Conservation (phyloP, 139 green algal genomes). For the Marvania coccoides region DNA sequence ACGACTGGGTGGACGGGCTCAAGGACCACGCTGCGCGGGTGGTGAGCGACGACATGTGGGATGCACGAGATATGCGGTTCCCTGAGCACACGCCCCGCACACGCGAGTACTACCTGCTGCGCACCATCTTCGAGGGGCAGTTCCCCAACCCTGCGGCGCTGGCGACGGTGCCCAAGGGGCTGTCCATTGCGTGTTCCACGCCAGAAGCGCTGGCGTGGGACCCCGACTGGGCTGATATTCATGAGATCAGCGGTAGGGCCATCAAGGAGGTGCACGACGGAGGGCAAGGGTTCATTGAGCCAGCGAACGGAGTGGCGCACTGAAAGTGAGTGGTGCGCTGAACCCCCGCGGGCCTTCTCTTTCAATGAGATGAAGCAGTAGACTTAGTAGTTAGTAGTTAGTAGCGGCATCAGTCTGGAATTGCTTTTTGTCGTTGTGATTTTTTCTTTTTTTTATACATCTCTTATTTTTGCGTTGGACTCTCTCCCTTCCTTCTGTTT, state of each 20-base stretch:
- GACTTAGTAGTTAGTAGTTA: too few relatives aligned
- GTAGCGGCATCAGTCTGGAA: too few relatives aligned
- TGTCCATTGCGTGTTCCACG: conserved; percentile 66
- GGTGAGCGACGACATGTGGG: conserved; percentile 61
- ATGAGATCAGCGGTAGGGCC: conserved; percentile 66
- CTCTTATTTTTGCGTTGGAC: too few relatives aligned
- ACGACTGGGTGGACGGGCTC: conserved; percentile 80
- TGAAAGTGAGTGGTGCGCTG: too few relatives aligned
- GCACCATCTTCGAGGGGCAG: conserved; percentile 81
- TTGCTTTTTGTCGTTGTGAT: too few relatives aligned
- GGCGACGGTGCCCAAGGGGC: conserved; percentile 58
- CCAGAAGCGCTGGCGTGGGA: conserved; percentile 60
- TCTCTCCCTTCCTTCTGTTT: too few relatives aligned
- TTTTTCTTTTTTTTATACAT: too few relatives aligned
- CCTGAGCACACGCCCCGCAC: conserved; percentile 78
- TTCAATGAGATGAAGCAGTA: too few relatives aligned
- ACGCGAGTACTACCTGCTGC: conserved; percentile 89
- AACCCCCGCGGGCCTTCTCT: too few relatives aligned
- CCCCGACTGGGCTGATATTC: conserved; percentile 48
- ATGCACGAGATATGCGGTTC: conserved; percentile 48
- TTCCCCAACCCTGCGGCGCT: conserved; percentile 64
- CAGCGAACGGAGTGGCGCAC: conserved; percentile 1
- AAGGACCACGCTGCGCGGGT: conserved; percentile 59
- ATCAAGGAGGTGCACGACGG: conserved; percentile 44
- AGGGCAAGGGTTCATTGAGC: too few relatives aligned